A percentile compares a stretch with the other conserved stretches of the same genome.
These are phyloP conservation scores for Zizania latifolia DNA, from an alignment of 176 grass and related monocot genomes.

Conservation along the genomic window DNA sequence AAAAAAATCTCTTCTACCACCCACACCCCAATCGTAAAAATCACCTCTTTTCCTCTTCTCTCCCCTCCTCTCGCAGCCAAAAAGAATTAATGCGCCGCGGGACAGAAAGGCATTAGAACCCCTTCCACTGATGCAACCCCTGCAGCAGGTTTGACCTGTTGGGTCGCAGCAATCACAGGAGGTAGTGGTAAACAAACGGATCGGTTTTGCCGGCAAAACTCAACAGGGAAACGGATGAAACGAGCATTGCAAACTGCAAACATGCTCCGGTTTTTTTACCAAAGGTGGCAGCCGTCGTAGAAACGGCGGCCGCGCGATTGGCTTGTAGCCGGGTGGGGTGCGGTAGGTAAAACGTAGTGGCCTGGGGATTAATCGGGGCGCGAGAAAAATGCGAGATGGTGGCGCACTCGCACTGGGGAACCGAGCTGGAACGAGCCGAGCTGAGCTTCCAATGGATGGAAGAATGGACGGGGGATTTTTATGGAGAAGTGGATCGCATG, in stretches of 20 bases:
- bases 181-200: not conserved
- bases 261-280: conserved; percentile 24
- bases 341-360: not conserved
- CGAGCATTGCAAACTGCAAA: no score
- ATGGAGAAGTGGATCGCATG: conserved; percentile 39
- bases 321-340: not conserved
- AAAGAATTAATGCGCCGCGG: conserved; percentile 28
- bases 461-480: conserved; percentile 31
- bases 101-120: conserved; percentile 61
- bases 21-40: not conserved
- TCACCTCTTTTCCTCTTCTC: not conserved
- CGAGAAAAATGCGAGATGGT: not conserved
- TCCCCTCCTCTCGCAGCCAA: not conserved
- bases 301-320: not conserved
- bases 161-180: no score
- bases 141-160: conserved; percentile 40
- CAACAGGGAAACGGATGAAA: not conserved
- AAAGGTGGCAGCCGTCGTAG: conserved; percentile 38
- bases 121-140: conserved; percentile 8
- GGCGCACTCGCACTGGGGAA: not conserved
- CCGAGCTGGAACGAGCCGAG: no score
- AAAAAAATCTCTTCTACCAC: not conserved
- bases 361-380: not conserved
- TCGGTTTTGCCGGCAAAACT: not conserved
- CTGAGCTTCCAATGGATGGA: not conserved